These are phyloP conservation scores for Ogataea nakhonphanomensis DNA, from an alignment of 805 yeast species.

Conservation along the genomic window DNA sequence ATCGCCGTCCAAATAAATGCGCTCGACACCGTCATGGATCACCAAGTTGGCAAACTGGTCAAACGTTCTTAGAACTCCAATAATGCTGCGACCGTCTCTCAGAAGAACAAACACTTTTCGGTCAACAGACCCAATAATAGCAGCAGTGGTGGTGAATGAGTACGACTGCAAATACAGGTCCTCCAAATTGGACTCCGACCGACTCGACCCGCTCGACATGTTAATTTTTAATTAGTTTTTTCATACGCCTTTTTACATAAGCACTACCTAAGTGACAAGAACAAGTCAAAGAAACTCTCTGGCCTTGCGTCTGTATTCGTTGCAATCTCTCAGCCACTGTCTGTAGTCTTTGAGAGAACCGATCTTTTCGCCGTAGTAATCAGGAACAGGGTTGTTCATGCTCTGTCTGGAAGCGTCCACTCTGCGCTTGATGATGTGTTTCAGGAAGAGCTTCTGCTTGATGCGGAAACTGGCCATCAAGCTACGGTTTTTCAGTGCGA, in stretches of 20 bases:
- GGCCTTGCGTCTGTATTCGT: constrained; percentile 81
- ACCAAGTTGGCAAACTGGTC: constrained; percentile 95
- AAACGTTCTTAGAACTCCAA: constrained; percentile 89
- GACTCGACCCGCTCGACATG: constrained; percentile 19
- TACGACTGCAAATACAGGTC: constrained; percentile 74
- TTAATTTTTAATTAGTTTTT: constrained; percentile 4
- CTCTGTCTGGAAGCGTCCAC: constrained; percentile 92
- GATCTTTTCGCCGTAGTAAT: constrained; percentile 95
- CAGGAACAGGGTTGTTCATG: constrained; percentile 95
- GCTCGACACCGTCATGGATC: constrained; percentile 84
- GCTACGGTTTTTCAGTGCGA: constrained; percentile 51
- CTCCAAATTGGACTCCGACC: constrained; percentile 22
- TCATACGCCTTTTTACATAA: constrained; percentile 5
- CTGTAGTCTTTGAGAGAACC: constrained; percentile 82
- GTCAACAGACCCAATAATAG: constrained; percentile 83
- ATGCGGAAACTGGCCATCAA: constrained; percentile 44
- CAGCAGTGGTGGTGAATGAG: constrained; percentile 85
- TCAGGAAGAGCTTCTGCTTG: constrained; percentile 73
- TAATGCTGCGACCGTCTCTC: constrained; percentile 84
- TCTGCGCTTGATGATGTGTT: constrained; percentile 70
- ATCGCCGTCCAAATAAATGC: constrained; percentile 60
- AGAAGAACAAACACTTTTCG: constrained; percentile 74
- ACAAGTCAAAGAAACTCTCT: constrained; percentile 56
- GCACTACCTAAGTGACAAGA: constrained; percentile 12
- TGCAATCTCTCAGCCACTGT: constrained; percentile 95